These are phyloP conservation scores for Aspergillus uvarum DNA, from an alignment of 2,329 filamentous ascomycete species.

Conservation along the genomic window DNA sequence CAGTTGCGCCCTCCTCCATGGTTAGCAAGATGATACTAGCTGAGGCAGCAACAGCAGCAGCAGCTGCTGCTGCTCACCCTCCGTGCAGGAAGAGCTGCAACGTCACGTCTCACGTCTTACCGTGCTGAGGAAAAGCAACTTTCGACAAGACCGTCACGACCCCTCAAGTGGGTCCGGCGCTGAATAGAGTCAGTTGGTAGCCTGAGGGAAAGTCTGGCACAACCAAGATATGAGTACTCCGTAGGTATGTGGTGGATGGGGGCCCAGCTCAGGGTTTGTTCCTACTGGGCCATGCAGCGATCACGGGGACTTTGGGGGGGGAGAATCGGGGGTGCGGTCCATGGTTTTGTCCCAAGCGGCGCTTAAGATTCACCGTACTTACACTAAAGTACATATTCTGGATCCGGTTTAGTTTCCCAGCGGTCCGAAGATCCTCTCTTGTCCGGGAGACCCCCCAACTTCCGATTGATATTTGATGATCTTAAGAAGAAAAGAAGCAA, in stretches of 20 bases:
- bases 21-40: not conserved
- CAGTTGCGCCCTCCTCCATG: slow-evolving; percentile 1
- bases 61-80: not conserved
- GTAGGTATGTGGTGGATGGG: not conserved
- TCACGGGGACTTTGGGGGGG: slow-evolving; percentile 4
- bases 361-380: slow-evolving; percentile 4
- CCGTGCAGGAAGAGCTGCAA: slow-evolving; percentile 1
- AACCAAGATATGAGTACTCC: not conserved
- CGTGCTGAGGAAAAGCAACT: slow-evolving; percentile 1
- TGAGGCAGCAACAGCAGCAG: not conserved
- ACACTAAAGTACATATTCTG: slow-evolving; percentile 15
- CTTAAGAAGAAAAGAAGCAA: not conserved
- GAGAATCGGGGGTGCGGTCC: not conserved
- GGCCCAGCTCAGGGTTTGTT: slow-evolving; percentile 1
- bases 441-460: not conserved
- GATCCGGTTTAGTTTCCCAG: slow-evolving; percentile 16
- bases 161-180: not conserved
- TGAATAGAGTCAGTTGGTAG: not conserved
- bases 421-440: slow-evolving; percentile 12
- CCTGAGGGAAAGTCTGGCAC: no score
- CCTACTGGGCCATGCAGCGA: slow-evolving; percentile 9
- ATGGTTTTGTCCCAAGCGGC: not conserved
- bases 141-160: not conserved
- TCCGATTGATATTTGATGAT: slow-evolving; percentile 8
- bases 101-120: slow-evolving; percentile 2